A percentile compares a stretch with the other conserved stretches of the same genome.
Conservation (phyloP, 345 rosid genomes). For the Adansonia digitata region DNA sequence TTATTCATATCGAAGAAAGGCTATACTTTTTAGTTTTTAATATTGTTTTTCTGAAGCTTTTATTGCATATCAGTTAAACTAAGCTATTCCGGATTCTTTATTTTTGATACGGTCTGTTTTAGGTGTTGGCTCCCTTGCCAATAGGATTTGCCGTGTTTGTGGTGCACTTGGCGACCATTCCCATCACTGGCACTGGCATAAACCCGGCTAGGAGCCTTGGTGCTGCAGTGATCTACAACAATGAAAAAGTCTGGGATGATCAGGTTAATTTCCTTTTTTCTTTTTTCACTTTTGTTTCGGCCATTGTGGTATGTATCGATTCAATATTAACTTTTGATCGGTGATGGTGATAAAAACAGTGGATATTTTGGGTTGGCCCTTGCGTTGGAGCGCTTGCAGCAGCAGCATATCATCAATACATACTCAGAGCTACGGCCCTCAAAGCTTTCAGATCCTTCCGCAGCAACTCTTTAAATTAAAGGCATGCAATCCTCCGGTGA, state of each 20-base stretch:
- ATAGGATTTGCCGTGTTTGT: constrained; percentile 36
- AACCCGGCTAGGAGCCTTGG: constrained; percentile 43
- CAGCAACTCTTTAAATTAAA: constrained; percentile 14
- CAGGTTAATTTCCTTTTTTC: constrained; percentile 1
- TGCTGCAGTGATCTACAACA: constrained; percentile 34
- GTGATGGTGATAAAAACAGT: constrained; percentile 15
- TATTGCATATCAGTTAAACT: neutral
- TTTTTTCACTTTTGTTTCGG: neutral
- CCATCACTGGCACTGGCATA: constrained; percentile 33
- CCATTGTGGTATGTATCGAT: neutral
- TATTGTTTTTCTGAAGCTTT: neutral
- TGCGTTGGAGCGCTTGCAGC: constrained; percentile 30
- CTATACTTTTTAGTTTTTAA: neutral
- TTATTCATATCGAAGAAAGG: neutral
- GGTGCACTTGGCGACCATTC: constrained; percentile 34
- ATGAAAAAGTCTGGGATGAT: constrained; percentile 30
- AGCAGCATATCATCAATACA: constrained; percentile 30
- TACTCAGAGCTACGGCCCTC: constrained; percentile 29
- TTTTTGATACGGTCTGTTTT: neutral
- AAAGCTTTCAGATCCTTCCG: constrained; percentile 40
- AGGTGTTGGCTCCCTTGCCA: constrained; percentile 37
- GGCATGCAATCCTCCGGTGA: neutral
- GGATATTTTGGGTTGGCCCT: constrained; percentile 43
- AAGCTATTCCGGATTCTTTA: neutral
- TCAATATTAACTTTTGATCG: neutral